Conservation (phyloP, 2,329 filamentous ascomycete genomes). For the Pyrenochaeta sp. region DNA sequence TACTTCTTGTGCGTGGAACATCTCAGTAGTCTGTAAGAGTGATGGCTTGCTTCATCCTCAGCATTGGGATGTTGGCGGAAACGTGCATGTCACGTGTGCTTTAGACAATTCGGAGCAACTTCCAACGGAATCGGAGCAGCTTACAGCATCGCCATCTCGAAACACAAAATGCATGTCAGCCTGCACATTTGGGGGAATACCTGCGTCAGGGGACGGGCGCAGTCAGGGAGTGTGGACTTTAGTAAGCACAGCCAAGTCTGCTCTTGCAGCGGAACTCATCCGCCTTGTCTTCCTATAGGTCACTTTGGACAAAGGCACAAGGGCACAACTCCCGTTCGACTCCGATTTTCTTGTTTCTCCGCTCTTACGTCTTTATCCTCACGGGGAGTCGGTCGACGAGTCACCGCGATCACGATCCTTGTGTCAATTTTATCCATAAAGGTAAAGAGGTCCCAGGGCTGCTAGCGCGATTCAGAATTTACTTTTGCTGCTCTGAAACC, state of each 20-base stretch:
- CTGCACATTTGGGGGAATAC: not conserved
- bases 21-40: too few species aligned
- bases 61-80: too few species aligned
- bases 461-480: not conserved
- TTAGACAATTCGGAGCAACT: too few species aligned
- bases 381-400: not conserved
- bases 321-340: not conserved
- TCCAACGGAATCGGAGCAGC: not conserved
- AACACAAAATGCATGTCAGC: not conserved
- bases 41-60: too few species aligned
- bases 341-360: not conserved
- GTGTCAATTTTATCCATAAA: not conserved
- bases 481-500: not conserved
- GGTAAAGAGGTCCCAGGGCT: not conserved
- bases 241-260: not conserved
- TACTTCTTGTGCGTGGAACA: too few species aligned
- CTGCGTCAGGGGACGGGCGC: not conserved
- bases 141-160: not conserved
- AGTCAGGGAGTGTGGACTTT: not conserved
- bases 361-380: not conserved
- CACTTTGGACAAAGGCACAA: not conserved
- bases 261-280: not conserved
- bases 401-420: conserved; percentile 7
- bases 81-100: too few species aligned
- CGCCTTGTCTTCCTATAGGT: not conserved